Percentiles rank a stretch among this genome's conserved stretches.
These are phyloP conservation scores for Tieghemostelium lacteum DNA, from an alignment of 78 protist species.

Conservation along the genomic window DNA sequence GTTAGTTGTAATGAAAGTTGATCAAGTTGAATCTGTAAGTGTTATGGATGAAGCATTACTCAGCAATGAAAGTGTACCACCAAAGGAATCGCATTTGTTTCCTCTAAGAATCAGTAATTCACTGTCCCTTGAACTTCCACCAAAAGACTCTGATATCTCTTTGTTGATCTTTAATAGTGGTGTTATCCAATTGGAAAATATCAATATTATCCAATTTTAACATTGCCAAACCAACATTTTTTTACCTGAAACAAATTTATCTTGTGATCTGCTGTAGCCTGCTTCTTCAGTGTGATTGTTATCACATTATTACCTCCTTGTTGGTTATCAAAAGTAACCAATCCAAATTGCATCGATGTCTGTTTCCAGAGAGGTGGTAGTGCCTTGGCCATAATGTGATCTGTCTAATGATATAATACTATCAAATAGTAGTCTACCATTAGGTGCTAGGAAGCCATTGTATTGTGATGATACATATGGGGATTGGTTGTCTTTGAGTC, in stretches of 20 bases:
- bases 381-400: background rate
- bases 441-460: conserved; percentile 47
- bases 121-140: conserved; percentile 2
- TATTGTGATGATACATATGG: conserved; percentile 19
- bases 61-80: conserved; percentile 3
- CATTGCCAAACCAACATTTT: conserved; percentile 57
- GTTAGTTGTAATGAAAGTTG: conserved; percentile 73
- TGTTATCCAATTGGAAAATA: conserved; percentile 8
- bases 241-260: conserved; percentile 27
- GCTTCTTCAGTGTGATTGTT: no score
- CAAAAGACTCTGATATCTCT: conserved; percentile 14
- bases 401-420: conserved; percentile 28
- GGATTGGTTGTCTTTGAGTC: conserved; percentile 46
- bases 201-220: conserved; percentile 49
- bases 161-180: conserved; percentile 25
- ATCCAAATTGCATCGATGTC: no score
- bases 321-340: no score
- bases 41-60: conserved; percentile 30
- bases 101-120: conserved; percentile 18
- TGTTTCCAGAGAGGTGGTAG: no score
- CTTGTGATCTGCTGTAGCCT: conserved; percentile 10
- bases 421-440: conserved; percentile 71
- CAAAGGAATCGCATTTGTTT: conserved; percentile 23
- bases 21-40: conserved; percentile 4
- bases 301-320: no score